phyloP scores from a whole-genome alignment of 352 stramenopile genomes.

The Elongisporangium prolatum region DNA sequence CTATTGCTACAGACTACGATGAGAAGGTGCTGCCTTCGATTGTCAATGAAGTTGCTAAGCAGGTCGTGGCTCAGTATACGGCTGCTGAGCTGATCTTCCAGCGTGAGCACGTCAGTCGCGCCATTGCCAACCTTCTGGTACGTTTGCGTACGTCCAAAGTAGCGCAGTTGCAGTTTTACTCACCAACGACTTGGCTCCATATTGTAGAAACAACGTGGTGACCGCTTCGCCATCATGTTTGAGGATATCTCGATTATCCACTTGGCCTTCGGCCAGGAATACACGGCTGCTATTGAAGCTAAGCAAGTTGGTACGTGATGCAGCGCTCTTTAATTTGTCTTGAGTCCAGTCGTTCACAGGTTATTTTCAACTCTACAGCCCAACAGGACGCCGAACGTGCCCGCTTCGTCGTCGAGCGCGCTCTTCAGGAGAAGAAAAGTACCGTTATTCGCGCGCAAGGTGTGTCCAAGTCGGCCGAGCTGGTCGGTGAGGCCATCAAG shows the following conservation, averaged over 20 bases:
- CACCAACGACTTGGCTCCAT: slow-evolving; percentile 18
- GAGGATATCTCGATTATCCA: slow-evolving; percentile 99
- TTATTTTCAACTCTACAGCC: slow-evolving; percentile 39
- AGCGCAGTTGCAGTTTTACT: slow-evolving; percentile 17
- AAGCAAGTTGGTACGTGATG: slow-evolving; percentile 94
- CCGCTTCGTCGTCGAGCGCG: slow-evolving; percentile 98
- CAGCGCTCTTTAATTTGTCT: neutral
- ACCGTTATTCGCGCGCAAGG: slow-evolving; percentile 96
- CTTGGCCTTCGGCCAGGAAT: slow-evolving; percentile 98
- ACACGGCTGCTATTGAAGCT: slow-evolving; percentile 97
- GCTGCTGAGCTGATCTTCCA: slow-evolving; percentile 98
- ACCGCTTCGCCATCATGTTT: slow-evolving; percentile 92
- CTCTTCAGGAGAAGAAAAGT: slow-evolving; percentile 99
- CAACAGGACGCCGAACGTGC: slow-evolving; percentile 99
- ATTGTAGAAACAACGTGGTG: slow-evolving; percentile 70
- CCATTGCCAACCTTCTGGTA: slow-evolving; percentile 93
- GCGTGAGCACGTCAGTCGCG: slow-evolving; percentile 94
- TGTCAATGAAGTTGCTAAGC: slow-evolving; percentile 99
- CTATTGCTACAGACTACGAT: slow-evolving; percentile 89
- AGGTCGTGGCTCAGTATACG: slow-evolving; percentile 99
- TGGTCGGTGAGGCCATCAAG: slow-evolving; percentile 98
- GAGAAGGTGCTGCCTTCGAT: slow-evolving; percentile 98
- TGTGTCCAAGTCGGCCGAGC: slow-evolving; percentile 97
- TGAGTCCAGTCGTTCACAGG: neutral
- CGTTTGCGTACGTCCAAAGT: slow-evolving; percentile 1